phyloP scores from a whole-genome alignment of 139 green algal species.

The Chlamydomonas sphaeroides region DNA sequence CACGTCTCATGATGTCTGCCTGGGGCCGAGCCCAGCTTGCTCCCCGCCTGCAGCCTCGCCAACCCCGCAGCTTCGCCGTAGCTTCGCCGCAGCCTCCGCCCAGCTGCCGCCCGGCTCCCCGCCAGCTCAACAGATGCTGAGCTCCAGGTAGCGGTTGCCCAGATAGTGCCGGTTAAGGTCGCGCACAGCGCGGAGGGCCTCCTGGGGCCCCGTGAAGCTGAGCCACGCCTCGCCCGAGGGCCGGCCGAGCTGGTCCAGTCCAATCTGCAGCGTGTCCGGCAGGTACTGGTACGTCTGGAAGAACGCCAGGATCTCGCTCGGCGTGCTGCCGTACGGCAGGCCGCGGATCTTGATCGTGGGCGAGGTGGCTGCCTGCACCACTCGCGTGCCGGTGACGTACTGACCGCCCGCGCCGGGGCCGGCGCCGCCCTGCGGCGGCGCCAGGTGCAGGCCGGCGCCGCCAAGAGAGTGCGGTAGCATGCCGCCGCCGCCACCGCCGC shows the following conservation, averaged over 20 bases:
- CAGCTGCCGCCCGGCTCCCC: too few species aligned
- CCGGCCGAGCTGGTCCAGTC: conserved; percentile 63
- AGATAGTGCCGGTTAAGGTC: conserved; percentile 76
- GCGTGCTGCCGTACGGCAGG: conserved; percentile 67
- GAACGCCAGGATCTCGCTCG: conserved; percentile 60
- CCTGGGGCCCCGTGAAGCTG: conserved; percentile 56
- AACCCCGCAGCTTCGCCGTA: too few species aligned
- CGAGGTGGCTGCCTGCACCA: conserved; percentile 35
- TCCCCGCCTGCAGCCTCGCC: too few species aligned
- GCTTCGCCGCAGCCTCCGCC: too few species aligned
- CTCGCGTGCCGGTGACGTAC: conserved; percentile 10
- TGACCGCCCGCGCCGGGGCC: neutral
- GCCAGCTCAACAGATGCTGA: conserved; percentile 58
- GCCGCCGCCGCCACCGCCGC: neutral
- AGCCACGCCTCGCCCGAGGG: conserved; percentile 73
- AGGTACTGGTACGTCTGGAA: conserved; percentile 70
- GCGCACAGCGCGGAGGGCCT: conserved; percentile 60
- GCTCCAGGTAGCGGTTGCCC: conserved; percentile 72
- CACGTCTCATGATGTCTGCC: too few species aligned
- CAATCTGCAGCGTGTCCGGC: conserved; percentile 69
- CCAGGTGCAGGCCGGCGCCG: neutral
- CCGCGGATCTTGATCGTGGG: conserved; percentile 61
- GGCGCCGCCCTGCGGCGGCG: neutral
- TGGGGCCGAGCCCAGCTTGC: too few species aligned
- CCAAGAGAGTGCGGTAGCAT: conserved; percentile 3